These are phyloP conservation scores for Tilletiaria anomala DNA, from an alignment of 1,284 basidiomycete species.

Conservation along the genomic window DNA sequence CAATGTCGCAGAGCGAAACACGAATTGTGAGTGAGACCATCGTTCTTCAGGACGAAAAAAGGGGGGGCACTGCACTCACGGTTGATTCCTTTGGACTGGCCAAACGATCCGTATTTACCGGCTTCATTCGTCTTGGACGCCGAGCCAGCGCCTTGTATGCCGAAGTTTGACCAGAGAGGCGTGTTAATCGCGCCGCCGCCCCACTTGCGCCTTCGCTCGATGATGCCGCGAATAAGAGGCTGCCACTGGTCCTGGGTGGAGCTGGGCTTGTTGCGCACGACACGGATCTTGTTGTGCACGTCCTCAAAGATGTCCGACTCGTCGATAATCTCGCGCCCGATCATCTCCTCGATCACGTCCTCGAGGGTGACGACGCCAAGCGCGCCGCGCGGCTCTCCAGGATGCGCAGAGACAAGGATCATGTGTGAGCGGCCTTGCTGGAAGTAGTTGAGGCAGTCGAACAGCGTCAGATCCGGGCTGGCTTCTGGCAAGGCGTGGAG, in stretches of 20 bases:
- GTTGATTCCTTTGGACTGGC: no score
- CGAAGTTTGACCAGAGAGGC: no score
- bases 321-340: conserved; percentile 37
- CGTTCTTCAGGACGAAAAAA: no score
- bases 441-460: conserved; percentile 44
- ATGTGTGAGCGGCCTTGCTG: conserved; percentile 91
- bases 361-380: conserved; percentile 43
- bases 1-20: no score
- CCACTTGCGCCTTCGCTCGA: conserved; percentile 36
- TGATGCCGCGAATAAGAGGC: conserved; percentile 35
- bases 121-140: no score
- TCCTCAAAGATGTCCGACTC: conserved; percentile 14
- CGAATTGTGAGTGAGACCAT: no score
- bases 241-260: no score
- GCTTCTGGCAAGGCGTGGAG: conserved; percentile 73
- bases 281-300: conserved; percentile 31
- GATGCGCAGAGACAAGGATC: conserved; percentile 67
- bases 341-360: conserved; percentile 50
- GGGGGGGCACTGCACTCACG: no score
- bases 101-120: no score
- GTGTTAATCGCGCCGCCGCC: no score
- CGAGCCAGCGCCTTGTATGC: no score
- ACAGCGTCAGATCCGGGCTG: conserved; percentile 57
- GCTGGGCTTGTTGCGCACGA: no score
- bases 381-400: conserved; percentile 63